Percentiles rank a stretch among this genome's conserved stretches.
Evolutionary conservation across 441 rosid species (phyloP).

Genomic region (Populus tomentosa): DNA sequence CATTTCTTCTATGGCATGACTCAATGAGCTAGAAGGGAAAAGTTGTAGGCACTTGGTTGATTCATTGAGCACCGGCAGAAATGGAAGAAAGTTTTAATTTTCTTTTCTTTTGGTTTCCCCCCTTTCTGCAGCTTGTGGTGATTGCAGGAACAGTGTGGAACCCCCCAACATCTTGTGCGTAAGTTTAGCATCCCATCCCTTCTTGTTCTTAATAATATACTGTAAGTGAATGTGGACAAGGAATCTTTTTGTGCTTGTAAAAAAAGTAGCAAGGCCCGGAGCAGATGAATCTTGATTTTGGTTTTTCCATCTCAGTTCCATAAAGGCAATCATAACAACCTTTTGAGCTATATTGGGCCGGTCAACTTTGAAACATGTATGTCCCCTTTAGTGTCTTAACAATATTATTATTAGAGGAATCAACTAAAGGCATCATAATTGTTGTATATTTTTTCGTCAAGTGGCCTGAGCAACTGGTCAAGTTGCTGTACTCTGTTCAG

Average conservation of each 20-base stretch:
- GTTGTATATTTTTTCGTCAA: conserved; percentile 6
- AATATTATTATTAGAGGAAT: neutral
- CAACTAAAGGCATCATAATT: neutral
- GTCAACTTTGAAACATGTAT: conserved; percentile 17
- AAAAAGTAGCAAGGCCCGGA: neutral
- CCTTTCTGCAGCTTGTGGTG: conserved; percentile 72
- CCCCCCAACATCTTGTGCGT: conserved; percentile 98
- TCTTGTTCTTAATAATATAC: conserved; percentile 7
- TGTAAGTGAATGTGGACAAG: neutral
- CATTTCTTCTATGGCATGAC: neutral
- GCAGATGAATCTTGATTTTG: neutral
- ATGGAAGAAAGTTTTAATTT: neutral
- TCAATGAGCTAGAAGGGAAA: neutral
- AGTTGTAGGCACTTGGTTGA: neutral
- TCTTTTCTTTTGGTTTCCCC: neutral
- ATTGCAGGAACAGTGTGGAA: conserved; percentile 94
- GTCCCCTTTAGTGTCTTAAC: neutral
- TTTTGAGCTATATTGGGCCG: neutral
- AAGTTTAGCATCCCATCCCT: conserved; percentile 30
- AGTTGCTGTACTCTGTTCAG: conserved; percentile 20
- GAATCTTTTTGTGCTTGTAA: neutral
- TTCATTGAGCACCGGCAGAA: conserved; percentile 2
- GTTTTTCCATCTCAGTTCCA: neutral
- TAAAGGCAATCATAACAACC: neutral
- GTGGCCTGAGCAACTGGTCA: conserved; percentile 27